phyloP scores from a whole-genome alignment of 345 rosid genomes.

The Litchi chinensis region DNA sequence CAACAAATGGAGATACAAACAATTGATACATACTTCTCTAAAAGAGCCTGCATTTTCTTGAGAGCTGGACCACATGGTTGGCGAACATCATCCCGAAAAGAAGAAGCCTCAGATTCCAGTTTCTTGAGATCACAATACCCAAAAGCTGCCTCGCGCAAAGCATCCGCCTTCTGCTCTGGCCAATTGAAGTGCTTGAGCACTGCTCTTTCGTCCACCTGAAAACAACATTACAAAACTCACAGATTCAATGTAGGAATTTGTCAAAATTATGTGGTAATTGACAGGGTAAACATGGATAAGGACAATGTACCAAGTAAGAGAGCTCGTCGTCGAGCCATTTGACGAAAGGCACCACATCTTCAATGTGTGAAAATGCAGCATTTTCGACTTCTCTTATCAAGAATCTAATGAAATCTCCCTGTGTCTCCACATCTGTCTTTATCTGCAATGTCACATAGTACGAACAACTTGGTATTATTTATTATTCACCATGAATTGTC shows the following conservation, averaged over 20 bases:
- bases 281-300: not conserved
- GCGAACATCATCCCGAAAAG: conserved; percentile 65
- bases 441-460: conserved; percentile 48
- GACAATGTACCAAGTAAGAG: conserved; percentile 63
- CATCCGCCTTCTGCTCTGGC: conserved; percentile 96
- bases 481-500: not conserved
- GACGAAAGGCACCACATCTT: conserved; percentile 94
- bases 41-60: conserved; percentile 89
- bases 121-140: conserved; percentile 89
- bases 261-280: not conserved
- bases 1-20: not conserved
- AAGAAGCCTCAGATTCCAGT: conserved; percentile 75
- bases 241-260: not conserved
- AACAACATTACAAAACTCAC: not conserved
- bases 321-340: conserved; percentile 98
- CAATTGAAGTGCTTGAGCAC: conserved; percentile 86
- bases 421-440: conserved; percentile 92
- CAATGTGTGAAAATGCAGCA: conserved; percentile 74
- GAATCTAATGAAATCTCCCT: conserved; percentile 89
- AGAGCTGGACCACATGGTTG: conserved; percentile 70
- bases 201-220: conserved; percentile 89
- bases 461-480: no score
- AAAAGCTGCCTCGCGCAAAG: conserved; percentile 92
- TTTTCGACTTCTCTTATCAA: conserved; percentile 86
- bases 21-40: conserved; percentile 65